Conservation (phyloP, 2,329 filamentous ascomycete species). For the Ophiosphaerella korrae region DNA sequence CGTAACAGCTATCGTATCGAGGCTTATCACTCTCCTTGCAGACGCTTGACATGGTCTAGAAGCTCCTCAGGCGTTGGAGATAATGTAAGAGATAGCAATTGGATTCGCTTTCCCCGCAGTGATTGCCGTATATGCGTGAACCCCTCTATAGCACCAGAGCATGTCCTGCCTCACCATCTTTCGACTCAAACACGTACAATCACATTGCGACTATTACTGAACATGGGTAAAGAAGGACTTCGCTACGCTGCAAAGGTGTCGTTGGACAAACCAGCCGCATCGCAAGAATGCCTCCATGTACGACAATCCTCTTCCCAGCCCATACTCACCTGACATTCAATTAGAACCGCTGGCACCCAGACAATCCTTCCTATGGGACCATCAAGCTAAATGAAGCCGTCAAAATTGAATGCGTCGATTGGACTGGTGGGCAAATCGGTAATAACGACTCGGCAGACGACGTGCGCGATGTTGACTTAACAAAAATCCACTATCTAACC, state of each 20-base stretch:
- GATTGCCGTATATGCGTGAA: conserved; percentile 15
- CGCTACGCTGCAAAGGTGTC: conserved; percentile 76
- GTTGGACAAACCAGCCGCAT: conserved; percentile 70
- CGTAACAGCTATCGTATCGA: conserved; percentile 38
- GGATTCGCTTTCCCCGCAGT: conserved; percentile 22
- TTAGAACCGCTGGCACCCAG: conserved; percentile 91
- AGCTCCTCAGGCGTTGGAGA: conserved; percentile 18
- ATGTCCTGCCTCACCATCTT: neutral
- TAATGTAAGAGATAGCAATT: conserved; percentile 26
- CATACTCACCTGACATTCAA: neutral
- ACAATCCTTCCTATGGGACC: conserved; percentile 72
- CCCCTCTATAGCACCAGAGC: conserved; percentile 6
- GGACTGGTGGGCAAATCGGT: conserved; percentile 74
- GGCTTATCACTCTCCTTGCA: conserved; percentile 43
- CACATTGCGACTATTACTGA: neutral
- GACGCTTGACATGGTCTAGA: conserved; percentile 9
- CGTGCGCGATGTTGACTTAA: conserved; percentile 81
- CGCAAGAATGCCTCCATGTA: conserved; percentile 74
- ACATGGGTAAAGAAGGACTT: conserved; percentile 62
- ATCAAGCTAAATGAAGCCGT: conserved; percentile 86
- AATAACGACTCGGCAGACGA: conserved; percentile 94
- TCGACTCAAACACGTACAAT: neutral
- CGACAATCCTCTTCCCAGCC: conserved; percentile 33
- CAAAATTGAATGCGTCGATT: conserved; percentile 92
- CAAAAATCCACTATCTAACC: conserved; percentile 82